Conservation (phyloP, 768 basidiomycete species). For the Tricholoma saponaceum region DNA sequence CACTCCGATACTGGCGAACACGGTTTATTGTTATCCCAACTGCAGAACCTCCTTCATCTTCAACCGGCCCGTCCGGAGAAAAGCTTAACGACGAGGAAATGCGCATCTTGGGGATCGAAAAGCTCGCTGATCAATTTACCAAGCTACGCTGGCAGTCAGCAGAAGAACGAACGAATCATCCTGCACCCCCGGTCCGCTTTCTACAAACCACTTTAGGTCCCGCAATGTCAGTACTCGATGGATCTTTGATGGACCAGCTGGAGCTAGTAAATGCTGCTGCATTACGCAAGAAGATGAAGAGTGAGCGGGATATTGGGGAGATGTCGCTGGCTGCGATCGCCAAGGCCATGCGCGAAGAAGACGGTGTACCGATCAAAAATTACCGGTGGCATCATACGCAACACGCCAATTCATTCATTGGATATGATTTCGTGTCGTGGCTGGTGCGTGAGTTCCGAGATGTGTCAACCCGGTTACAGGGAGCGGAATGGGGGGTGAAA, state of each 20-base stretch:
- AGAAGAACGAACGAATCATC: slow-evolving; percentile 46
- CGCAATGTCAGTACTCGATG: slow-evolving; percentile 74
- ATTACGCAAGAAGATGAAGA: slow-evolving; percentile 75
- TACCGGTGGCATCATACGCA: slow-evolving; percentile 75
- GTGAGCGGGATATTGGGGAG: slow-evolving; percentile 67
- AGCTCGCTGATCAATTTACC: slow-evolving; percentile 84
- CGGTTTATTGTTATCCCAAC: slow-evolving; percentile 92
- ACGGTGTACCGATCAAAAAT: slow-evolving; percentile 79
- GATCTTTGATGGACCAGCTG: slow-evolving; percentile 71
- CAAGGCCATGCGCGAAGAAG: slow-evolving; percentile 82
- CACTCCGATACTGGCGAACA: slow-evolving; percentile 90
- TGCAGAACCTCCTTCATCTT: slow-evolving; percentile 56
- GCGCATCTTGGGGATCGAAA: slow-evolving; percentile 85
- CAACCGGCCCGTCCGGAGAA: slow-evolving; percentile 63
- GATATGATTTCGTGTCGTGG: slow-evolving; percentile 89
- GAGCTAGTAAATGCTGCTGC: slow-evolving; percentile 76
- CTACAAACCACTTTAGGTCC: slow-evolving; percentile 85
- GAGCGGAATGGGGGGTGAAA: slow-evolving; percentile 70
- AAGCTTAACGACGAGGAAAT: slow-evolving; percentile 82
- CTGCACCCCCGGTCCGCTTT: slow-evolving; percentile 63
- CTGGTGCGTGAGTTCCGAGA: slow-evolving; percentile 88
- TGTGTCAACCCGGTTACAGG: slow-evolving; percentile 78
- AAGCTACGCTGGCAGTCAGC: slow-evolving; percentile 76
- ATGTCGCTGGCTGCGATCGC: slow-evolving; percentile 63
- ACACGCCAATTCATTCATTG: slow-evolving; percentile 83